phyloP scores from a whole-genome alignment of 352 stramenopile species.

The Globisporangium ultimum region DNA sequence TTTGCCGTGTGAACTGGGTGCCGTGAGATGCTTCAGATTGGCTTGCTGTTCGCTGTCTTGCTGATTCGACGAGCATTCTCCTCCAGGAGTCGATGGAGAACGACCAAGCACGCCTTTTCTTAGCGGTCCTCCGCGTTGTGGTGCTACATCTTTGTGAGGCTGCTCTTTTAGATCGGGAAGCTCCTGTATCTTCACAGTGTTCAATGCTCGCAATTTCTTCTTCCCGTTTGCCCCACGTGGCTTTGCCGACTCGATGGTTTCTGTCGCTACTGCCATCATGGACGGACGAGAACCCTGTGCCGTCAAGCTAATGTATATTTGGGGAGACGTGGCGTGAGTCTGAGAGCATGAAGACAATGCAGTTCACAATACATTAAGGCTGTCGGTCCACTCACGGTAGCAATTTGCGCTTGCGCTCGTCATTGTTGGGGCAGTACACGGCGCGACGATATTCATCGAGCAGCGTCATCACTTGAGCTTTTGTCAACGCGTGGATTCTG shows the following conservation, averaged over 20 bases:
- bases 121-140: background rate
- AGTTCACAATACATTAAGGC: background rate
- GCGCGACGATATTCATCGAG: slow-evolving; percentile 60
- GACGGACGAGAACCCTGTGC: slow-evolving; percentile 11
- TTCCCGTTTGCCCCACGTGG: slow-evolving; percentile 1
- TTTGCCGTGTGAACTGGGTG: too few relatives aligned
- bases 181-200: slow-evolving; percentile 22
- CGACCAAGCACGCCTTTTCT: background rate
- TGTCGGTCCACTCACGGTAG: slow-evolving; percentile 25
- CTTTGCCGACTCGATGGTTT: too few relatives aligned
- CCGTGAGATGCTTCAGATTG: background rate
- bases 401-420: slow-evolving; percentile 32
- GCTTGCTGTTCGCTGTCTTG: slow-evolving; percentile 15
- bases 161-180: slow-evolving; percentile 11
- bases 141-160: slow-evolving; percentile 6
- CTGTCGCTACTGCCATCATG: background rate
- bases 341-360: background rate
- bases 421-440: slow-evolving; percentile 29
- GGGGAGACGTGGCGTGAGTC: background rate
- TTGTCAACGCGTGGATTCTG: too few relatives aligned
- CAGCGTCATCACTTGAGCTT: slow-evolving; percentile 42
- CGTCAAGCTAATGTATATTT: background rate
- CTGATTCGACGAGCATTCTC: slow-evolving; percentile 23
- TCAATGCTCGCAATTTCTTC: slow-evolving; percentile 13
- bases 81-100: background rate